These are phyloP conservation scores for Tephrocybe sp. DNA, from an alignment of 768 basidiomycete species.

Conservation along the genomic window DNA sequence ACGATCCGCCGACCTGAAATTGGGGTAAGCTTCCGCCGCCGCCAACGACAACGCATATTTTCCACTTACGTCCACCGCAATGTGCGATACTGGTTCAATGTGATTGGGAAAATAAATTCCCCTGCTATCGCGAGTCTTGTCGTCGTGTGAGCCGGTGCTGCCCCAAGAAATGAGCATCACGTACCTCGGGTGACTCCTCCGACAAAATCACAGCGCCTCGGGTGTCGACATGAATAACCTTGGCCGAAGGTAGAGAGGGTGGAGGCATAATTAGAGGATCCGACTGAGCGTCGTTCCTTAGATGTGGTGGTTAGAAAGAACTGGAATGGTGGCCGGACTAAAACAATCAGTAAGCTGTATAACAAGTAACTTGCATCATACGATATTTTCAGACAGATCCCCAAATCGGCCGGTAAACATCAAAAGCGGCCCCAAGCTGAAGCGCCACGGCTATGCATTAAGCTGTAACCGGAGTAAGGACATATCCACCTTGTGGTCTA, in stretches of 20 bases:
- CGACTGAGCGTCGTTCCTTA: constrained; percentile 8
- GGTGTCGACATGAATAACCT: constrained; percentile 92
- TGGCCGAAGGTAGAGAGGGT: constrained; percentile 74
- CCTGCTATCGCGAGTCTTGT: constrained; percentile 85
- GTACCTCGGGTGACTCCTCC: constrained; percentile 92
- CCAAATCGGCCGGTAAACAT: constrained; percentile 17
- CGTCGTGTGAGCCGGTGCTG: constrained; percentile 12
- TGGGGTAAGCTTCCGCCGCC: constrained; percentile 13
- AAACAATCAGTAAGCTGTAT: constrained; percentile 8
- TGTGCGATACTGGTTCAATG: constrained; percentile 96
- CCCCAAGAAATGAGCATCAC: constrained; percentile 20
- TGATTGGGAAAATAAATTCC: constrained; percentile 98
- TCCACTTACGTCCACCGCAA: constrained; percentile 88
- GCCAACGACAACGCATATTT: constrained; percentile 3
- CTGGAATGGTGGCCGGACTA: constrained; percentile 4
- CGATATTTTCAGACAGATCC: constrained; percentile 21
- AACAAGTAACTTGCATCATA: constrained; percentile 24
- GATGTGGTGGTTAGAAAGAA: constrained; percentile 8
- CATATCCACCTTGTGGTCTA: constrained; percentile 6
- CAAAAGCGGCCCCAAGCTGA: constrained; percentile 12
- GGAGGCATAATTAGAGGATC: constrained; percentile 32
- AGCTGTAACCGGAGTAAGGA: constrained; percentile 9
- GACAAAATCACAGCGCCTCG: constrained; percentile 90
- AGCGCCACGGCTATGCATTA: neutral
- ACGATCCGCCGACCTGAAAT: constrained; percentile 87